Evolutionary conservation across 2,329 filamentous ascomycete species (phyloP).

Genomic region (Aspergillus ustus): DNA sequence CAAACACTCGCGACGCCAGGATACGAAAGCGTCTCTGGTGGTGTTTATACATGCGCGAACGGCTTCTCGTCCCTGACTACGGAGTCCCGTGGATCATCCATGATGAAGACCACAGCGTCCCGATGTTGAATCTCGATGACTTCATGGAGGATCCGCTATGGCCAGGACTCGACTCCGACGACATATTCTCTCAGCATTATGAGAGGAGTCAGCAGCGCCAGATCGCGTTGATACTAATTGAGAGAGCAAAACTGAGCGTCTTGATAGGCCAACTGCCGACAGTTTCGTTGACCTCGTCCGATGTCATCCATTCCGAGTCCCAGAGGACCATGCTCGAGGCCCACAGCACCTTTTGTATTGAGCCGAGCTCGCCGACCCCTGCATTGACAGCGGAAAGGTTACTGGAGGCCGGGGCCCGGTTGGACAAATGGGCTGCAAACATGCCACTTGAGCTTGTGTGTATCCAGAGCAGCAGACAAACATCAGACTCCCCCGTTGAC

Average conservation of each 20-base stretch:
- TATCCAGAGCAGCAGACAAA: not conserved
- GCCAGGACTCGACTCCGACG: not conserved
- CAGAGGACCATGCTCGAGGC: not conserved
- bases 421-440: not conserved
- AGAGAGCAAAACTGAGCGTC: not conserved
- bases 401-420: not conserved
- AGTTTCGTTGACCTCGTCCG: not conserved
- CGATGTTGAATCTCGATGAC: not conserved
- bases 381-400: not conserved
- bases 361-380: not conserved
- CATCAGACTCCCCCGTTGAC: not conserved
- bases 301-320: no score
- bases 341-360: not conserved
- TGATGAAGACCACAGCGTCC: not conserved
- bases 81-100: not conserved
- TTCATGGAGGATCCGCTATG: not conserved
- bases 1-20: not conserved
- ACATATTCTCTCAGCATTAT: not conserved
- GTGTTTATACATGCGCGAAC: not conserved
- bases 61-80: not conserved
- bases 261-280: not conserved
- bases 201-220: not conserved
- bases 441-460: not conserved
- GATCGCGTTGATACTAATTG: not conserved
- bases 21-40: not conserved